Evolutionary conservation across 164 flowering plant genomes (phyloP), one percentile per base, ranked within the genome.

Genomic region (Nymphaea colorata): DNA sequence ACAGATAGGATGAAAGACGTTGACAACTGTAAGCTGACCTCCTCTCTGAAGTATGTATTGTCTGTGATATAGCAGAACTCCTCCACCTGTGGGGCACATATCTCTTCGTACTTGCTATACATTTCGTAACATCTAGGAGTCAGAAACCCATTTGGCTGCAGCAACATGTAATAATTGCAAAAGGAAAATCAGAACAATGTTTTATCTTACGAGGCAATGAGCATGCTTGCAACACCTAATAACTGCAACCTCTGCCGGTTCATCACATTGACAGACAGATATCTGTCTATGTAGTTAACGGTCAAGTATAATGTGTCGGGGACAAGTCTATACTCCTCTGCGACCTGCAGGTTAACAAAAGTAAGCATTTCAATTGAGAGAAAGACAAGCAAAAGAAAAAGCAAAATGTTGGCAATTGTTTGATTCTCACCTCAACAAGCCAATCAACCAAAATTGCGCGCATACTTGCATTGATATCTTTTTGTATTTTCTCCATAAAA

Each of bases 61-160:
- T 94, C 98, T 2, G 99, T 94, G 36, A 95, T 92, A 79, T 88
- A 95, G 71, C 99, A 95, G 67, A 92, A 95, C 66, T 95, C 99
- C 70, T 95, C 98, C 68, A 95, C 99, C 69, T 89, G 96, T 16
- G 99, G 99, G 11, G 98, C 98, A 80, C 97, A 92, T 25, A 95
- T 90, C 80, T 95, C 99, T 73, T 95, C 99, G 62, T 92, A 92
- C 76, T 95, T 95, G 6, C 99, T 95, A 90, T 14, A 80, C 72
- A 17, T 42, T 36, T 16, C 44, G 43, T 7, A 42, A 0, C 36
- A 25, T 25, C 36, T 25, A 25, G 36, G 36, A 25, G 36, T 25
- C 36, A 25, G 36, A 25, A 61, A 25, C 62, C 25, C 17, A 15
- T 42, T n/a, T 6, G 42, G 6, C 1, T 25, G 36, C 36, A 25